Evolutionary conservation across 179 eudicot genomes (phyloP).

Genomic region (Drosera spatulata): DNA sequence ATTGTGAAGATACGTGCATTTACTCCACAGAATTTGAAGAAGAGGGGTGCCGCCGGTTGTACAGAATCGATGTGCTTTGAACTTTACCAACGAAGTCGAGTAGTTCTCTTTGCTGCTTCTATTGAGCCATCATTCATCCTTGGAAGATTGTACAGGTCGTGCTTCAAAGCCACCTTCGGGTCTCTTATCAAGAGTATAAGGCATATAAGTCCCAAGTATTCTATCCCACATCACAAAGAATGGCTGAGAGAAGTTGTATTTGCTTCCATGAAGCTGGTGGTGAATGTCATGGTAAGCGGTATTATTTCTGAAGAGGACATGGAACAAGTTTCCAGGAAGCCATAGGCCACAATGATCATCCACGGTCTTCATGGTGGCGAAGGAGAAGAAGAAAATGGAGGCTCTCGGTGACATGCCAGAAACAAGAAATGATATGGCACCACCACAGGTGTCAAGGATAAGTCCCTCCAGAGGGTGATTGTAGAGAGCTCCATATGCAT

Average conservation of each 20-base stretch:
- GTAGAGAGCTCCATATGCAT: too few relatives aligned
- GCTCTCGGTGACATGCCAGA: conserved; percentile 77
- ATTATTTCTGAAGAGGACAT: conserved; percentile 47
- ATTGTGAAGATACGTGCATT: too few relatives aligned
- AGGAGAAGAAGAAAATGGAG: conserved; percentile 71
- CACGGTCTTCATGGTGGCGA: conserved; percentile 69
- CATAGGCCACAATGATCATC: conserved; percentile 74
- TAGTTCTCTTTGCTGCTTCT: not conserved
- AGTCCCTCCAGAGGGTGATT: too few relatives aligned
- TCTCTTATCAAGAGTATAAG: conserved; percentile 33
- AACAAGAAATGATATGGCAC: conserved; percentile 61
- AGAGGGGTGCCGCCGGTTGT: too few relatives aligned
- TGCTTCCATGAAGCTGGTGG: conserved; percentile 59
- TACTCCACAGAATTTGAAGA: too few relatives aligned
- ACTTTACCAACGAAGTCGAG: too few relatives aligned
- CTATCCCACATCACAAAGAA: conserved; percentile 62
- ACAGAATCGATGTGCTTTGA: too few relatives aligned
- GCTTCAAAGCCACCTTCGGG: conserved; percentile 70
- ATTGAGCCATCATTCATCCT: conserved; percentile 25
- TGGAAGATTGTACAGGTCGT: conserved; percentile 48
- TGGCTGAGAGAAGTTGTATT: too few relatives aligned
- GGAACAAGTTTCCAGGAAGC: conserved; percentile 73
- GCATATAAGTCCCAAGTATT: conserved; percentile 72
- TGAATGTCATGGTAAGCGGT: conserved; percentile 82
- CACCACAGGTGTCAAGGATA: conserved; percentile 38